Percentiles rank a stretch among this genome's conserved stretches.
Evolutionary conservation across 495 filamentous ascomycete species (phyloP).

Genomic region (Tuber brumale): DNA sequence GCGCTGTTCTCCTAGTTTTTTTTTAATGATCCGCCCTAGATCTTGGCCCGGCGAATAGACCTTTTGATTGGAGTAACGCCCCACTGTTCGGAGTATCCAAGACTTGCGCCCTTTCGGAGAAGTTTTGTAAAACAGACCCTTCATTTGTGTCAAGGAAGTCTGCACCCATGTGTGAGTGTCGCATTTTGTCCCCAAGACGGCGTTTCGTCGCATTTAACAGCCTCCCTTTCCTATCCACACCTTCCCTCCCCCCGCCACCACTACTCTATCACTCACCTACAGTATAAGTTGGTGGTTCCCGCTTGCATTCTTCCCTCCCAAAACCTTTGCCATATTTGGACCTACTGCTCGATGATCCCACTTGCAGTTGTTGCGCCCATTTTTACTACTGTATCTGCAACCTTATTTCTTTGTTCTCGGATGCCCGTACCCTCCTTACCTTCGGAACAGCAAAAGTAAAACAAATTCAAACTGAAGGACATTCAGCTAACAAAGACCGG

Average conservation of each 20-base stretch:
- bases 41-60: not conserved
- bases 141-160: not conserved
- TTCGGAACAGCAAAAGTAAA: not conserved
- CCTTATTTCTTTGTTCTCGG: not conserved
- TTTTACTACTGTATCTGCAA: not conserved
- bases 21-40: not conserved
- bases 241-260: not conserved
- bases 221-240: not conserved
- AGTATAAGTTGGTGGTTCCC: not conserved
- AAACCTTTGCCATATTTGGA: not conserved
- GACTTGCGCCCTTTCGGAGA: not conserved
- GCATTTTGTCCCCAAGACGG: not conserved
- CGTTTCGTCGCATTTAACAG: not conserved
- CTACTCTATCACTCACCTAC: not conserved
- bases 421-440: not conserved
- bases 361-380: not conserved
- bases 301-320: not conserved
- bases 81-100: not conserved
- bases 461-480: constrained; percentile 13
- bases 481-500: constrained; percentile 28
- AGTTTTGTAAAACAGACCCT: not conserved
- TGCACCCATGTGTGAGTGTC: not conserved
- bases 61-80: not conserved
- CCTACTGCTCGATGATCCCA: not conserved
- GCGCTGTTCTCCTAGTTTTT: not conserved